Evolutionary conservation across 1,139 yeast genomes (phyloP).

Genomic region (Saccharomyces hybrid): DNA sequence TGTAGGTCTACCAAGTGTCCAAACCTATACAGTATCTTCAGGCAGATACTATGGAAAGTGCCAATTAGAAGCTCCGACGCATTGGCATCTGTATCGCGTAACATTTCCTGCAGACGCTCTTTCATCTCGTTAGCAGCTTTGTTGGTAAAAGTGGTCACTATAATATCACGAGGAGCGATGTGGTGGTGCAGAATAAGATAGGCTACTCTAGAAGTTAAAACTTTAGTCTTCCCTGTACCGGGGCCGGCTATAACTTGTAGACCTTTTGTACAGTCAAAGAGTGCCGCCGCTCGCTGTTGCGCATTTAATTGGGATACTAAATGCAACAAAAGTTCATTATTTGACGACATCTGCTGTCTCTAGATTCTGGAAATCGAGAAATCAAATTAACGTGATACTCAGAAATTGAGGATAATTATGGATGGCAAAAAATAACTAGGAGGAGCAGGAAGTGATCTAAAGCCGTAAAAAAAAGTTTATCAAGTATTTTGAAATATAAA

Average conservation of each 20-base stretch:
- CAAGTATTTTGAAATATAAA: no score
- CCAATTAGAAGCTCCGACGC: conserved; percentile 54
- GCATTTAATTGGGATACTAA: conserved; percentile 38
- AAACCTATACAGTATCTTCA: conserved; percentile 47
- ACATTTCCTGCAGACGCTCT: conserved; percentile 43
- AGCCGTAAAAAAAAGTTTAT: not conserved
- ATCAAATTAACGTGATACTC: not conserved
- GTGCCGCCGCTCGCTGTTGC: conserved; percentile 56
- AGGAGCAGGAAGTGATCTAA: not conserved
- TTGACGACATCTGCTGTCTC: not conserved
- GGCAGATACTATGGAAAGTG: conserved; percentile 80
- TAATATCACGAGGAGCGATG: conserved; percentile 51
- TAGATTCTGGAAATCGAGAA: not conserved
- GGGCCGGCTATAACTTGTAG: conserved; percentile 89
- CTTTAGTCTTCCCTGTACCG: conserved; percentile 83
- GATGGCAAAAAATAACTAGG: not conserved
- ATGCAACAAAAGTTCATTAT: not conserved
- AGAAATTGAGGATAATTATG: not conserved
- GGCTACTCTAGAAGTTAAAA: conserved; percentile 72
- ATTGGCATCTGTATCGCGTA: conserved; percentile 38
- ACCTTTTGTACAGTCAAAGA: conserved; percentile 41
- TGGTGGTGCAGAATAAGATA: conserved; percentile 47
- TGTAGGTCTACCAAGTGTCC: conserved; percentile 48
- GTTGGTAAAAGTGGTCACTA: conserved; percentile 87
- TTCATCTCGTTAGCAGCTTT: conserved; percentile 83